Conservation (phyloP, 306 rosid species). For the Purshia tridentata region DNA sequence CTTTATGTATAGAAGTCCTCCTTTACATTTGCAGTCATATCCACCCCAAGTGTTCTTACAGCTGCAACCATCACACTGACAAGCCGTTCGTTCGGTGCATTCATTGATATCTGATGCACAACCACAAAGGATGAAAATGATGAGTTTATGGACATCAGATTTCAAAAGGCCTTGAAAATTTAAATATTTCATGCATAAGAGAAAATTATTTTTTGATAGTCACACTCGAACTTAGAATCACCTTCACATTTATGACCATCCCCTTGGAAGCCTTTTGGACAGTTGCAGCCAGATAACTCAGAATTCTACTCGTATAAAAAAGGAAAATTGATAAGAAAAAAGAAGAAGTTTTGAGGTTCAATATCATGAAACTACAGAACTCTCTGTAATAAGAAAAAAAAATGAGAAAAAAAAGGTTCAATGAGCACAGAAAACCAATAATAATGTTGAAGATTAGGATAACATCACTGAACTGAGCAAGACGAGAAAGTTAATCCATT, state of each 20-base stretch:
- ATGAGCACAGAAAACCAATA: not conserved
- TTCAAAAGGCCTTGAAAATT: not conserved
- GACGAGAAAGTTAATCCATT: conserved; percentile 58
- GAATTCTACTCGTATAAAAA: conserved; percentile 47
- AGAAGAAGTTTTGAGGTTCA: not conserved
- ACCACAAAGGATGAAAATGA: not conserved
- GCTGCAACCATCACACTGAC: conserved; percentile 53
- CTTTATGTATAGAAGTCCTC: conserved; percentile 42
- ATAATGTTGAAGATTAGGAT: conserved; percentile 18
- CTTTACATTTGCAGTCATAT: conserved; percentile 51
- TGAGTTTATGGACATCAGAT: not conserved
- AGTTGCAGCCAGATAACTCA: conserved; percentile 56
- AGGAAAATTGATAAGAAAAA: conserved; percentile 20
- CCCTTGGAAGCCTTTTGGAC: conserved; percentile 73
- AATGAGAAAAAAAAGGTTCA: not conserved
- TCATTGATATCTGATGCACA: conserved; percentile 48
- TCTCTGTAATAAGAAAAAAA: not conserved
- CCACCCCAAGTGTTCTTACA: conserved; percentile 62
- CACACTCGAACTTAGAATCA: conserved; percentile 28
- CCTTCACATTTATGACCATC: conserved; percentile 76
- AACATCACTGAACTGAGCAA: conserved; percentile 85
- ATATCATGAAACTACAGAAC: not conserved
- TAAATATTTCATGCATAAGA: not conserved
- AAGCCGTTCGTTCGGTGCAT: conserved; percentile 43
- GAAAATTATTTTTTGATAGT: not conserved